A percentile compares a stretch with the other conserved stretches of the same genome.
phyloP scores from a whole-genome alignment of 164 flowering plant genomes.

The Vitis labrusca region DNA sequence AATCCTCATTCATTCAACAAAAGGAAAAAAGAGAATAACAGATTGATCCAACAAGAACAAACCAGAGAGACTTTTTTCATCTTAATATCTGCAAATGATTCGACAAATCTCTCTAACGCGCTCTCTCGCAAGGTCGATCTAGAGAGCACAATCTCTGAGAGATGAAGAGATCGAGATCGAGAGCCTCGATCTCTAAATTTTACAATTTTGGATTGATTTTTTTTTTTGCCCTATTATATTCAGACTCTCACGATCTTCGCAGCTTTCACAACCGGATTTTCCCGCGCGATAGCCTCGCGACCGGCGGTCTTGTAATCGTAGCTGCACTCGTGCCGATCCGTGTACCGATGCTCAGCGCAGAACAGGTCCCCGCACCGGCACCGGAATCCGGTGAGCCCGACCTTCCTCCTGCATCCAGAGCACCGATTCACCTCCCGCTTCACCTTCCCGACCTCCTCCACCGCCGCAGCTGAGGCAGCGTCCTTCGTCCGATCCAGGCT shows the following conservation, averaged over 20 bases:
- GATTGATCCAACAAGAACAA: conserved; percentile 4
- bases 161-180: not conserved
- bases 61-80: conserved; percentile 1
- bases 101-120: not conserved
- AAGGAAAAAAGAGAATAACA: conserved; percentile 3
- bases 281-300: conserved; percentile 64
- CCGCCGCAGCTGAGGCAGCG: conserved; percentile 2
- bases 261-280: conserved; percentile 70
- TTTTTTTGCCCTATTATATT: conserved; percentile 1
- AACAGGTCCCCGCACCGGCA: conserved; percentile 72
- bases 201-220: not conserved
- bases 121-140: not conserved
- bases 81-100: not conserved
- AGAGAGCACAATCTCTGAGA: not conserved
- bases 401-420: conserved; percentile 56
- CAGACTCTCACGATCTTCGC: conserved; percentile 62
- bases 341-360: conserved; percentile 62
- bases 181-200: not conserved
- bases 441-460: conserved; percentile 6
- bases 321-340: conserved; percentile 61
- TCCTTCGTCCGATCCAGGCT: not conserved
- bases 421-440: conserved; percentile 48
- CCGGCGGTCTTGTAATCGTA: conserved; percentile 66
- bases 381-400: conserved; percentile 71
- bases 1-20: not conserved